These are phyloP conservation scores for Backusella tarrabulga DNA, from an alignment of 192 early-diverging fungal species.

Conservation along the genomic window DNA sequence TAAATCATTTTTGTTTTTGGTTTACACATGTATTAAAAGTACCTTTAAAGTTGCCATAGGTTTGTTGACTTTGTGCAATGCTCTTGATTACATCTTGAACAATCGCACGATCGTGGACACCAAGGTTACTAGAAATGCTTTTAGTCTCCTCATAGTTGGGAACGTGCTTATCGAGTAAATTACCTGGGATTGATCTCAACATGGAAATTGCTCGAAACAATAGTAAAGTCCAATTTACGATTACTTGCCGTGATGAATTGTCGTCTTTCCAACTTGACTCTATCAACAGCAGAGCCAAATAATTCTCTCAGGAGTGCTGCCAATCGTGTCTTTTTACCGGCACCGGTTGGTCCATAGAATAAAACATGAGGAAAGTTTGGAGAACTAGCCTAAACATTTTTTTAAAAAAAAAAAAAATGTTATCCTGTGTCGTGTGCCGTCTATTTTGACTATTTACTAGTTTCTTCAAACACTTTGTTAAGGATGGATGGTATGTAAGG, in stretches of 20 bases:
- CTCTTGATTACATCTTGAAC: conserved; percentile 97
- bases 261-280: conserved; percentile 91
- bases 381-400: conserved; percentile 46
- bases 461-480: conserved; percentile 72
- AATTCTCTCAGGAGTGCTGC: conserved; percentile 82
- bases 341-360: conserved; percentile 94
- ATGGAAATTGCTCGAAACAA: conserved; percentile 94
- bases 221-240: conserved; percentile 82
- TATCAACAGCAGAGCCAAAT: conserved; percentile 89
- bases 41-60: conserved; percentile 89
- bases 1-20: not conserved
- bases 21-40: not conserved
- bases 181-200: conserved; percentile 95
- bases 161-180: too few relatives aligned
- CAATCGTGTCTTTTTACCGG: conserved; percentile 96
- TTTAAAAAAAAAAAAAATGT: not conserved
- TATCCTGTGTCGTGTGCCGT: not conserved
- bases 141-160: not conserved
- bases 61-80: conserved; percentile 93
- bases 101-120: conserved; percentile 87
- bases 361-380: conserved; percentile 94
- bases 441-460: conserved; percentile 48
- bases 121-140: conserved; percentile 75
- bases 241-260: conserved; percentile 82
- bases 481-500: conserved; percentile 77